Base-by-base conservation (phyloP, 139 green algal genomes). In the Haematococcus lacustris region DNA sequence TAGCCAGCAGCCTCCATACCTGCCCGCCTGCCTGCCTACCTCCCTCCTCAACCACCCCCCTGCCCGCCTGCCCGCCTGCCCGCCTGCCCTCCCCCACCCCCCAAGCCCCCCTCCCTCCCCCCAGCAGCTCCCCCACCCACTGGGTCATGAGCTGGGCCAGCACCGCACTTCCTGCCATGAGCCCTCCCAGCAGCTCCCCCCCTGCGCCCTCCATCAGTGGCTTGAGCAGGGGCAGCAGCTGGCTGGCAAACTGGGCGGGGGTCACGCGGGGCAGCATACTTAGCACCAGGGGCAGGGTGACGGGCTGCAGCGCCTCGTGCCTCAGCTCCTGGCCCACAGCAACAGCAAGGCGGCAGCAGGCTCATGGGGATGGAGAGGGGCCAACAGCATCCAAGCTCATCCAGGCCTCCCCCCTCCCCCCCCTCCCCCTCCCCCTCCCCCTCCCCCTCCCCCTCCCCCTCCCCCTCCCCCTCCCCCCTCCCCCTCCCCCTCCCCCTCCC, bases 241-340 rank as follows among this genome's bases (percentile, higher is more conserved):
- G 66, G 5, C 84, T 76, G 23, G 39, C 71, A 68, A 88, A 88
- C 61, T 86, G 74, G 68, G 47, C 73, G 40, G 47, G 53, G 32
- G 38, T 66, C 39, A 68, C 86, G 80, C 68, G n/a, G 57, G 77
- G 43, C 47, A 87, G 70, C n/a, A 91, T 85, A 33, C n/a, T 33
- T 1, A 92, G 69, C 33, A 93, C 75, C 50, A 91, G 28, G 0
- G 88, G 88, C 64, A 93, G 80, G 63, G 87, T 75, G 39, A 82
- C 59, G 1, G 80, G 77, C 73, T 86, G 80, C 38, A 90, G 71
- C 23, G 63, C 51, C 35, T 78, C 73, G 40, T 69, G 82, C 3
- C 82, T 75, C 59, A 89, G 78, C 83, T 93, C 86, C 39, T 50
- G 51, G 21, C 4, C n/a, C 38, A 60, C 30, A 32, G 13, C 13